Conservation (phyloP, 306 rosid genomes). For the Cyclanthera cordifolia region DNA sequence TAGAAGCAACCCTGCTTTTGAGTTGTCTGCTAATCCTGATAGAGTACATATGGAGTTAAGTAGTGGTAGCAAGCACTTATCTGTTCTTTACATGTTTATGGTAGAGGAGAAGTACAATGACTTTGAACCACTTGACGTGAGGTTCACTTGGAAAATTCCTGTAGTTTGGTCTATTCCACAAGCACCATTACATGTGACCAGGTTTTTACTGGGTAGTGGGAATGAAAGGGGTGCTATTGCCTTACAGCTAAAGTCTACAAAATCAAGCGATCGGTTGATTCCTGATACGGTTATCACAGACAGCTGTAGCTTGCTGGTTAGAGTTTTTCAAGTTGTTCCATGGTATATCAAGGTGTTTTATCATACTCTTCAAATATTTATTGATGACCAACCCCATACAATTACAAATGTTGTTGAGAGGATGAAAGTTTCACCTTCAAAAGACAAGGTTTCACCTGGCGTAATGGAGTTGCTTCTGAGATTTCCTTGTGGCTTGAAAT, state of each 20-base stretch:
- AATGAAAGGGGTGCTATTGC: conserved; percentile 94
- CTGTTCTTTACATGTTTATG: conserved; percentile 53
- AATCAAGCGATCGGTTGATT: conserved; percentile 27
- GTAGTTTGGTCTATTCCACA: conserved; percentile 62
- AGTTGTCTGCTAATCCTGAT: conserved; percentile 57
- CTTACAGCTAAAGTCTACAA: conserved; percentile 61
- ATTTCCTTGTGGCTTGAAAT: conserved; percentile 70
- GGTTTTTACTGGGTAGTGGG: conserved; percentile 88
- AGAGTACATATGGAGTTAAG: conserved; percentile 43
- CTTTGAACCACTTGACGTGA: conserved; percentile 56
- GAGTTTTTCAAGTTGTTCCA: conserved; percentile 89
- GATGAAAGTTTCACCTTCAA: conserved; percentile 77
- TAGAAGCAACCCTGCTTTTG: conserved; percentile 43
- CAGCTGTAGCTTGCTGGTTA: conserved; percentile 55
- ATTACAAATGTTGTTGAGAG: conserved; percentile 48
- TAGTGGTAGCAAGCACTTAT: conserved; percentile 23
- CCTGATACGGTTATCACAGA: conserved; percentile 26
- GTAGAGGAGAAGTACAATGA: conserved; percentile 35
- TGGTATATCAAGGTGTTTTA: conserved; percentile 90
- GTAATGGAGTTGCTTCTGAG: conserved; percentile 62
- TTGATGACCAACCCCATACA: conserved; percentile 43
- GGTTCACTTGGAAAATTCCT: conserved; percentile 66
- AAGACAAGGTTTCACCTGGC: conserved; percentile 87
- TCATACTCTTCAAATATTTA: conserved; percentile 56
- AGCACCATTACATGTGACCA: conserved; percentile 69